phyloP scores from a whole-genome alignment of 768 basidiomycete genomes.

The Tephrocybe rancida region DNA sequence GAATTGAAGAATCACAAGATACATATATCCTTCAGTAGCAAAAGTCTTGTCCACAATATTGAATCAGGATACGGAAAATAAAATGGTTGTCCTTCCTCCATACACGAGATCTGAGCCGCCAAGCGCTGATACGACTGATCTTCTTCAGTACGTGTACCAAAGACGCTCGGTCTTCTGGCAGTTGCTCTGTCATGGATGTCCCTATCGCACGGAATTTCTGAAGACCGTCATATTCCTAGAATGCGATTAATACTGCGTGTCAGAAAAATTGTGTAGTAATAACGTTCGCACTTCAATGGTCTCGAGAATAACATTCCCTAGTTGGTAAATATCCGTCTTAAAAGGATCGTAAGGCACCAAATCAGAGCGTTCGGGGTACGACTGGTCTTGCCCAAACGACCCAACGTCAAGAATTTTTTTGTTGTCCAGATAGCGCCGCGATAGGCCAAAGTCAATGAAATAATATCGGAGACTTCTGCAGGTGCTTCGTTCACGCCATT shows the following conservation, averaged over 20 bases:
- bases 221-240: not conserved
- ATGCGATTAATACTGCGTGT: not conserved
- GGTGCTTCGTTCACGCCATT: constrained; percentile 26
- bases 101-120: not conserved
- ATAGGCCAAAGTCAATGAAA: constrained; percentile 40
- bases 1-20: too few relatives aligned
- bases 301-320: constrained; percentile 32
- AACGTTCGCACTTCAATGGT: not conserved
- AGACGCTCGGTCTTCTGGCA: not conserved
- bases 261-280: not conserved
- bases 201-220: not conserved
- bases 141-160: not conserved
- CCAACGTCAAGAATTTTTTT: constrained; percentile 22
- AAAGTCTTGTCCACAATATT: not conserved
- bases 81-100: not conserved
- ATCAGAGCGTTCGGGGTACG: constrained; percentile 35
- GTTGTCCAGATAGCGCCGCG: constrained; percentile 24
- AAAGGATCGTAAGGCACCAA: constrained; percentile 36
- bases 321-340: constrained; percentile 43
- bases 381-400: constrained; percentile 42
- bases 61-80: not conserved
- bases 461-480: constrained; percentile 34
- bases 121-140: not conserved
- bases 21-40: not conserved
- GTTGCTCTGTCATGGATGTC: not conserved